phyloP scores from a whole-genome alignment of 371 early-diverging fungal genomes.

The Mucor indicus region DNA sequence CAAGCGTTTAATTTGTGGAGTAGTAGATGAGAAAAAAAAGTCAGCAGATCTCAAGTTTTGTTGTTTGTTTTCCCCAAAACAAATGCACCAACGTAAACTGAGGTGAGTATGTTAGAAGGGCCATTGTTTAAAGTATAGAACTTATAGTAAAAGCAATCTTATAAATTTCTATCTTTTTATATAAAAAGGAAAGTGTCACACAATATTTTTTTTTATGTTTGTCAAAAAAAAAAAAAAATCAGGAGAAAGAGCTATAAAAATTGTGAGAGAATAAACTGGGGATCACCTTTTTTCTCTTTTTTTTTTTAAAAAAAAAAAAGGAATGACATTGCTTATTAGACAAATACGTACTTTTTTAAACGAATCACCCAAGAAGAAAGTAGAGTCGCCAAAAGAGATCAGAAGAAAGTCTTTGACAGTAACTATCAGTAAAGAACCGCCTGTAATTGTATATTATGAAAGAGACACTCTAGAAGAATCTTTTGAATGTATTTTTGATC shows the following conservation, averaged over 20 bases:
- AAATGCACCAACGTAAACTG: too few species aligned
- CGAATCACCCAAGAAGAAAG: slow-evolving; percentile 4
- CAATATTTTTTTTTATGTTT: too few species aligned
- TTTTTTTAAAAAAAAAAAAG: slow-evolving; percentile 3
- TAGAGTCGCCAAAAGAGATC: neutral
- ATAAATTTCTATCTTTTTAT: too few species aligned
- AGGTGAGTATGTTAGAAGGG: too few species aligned
- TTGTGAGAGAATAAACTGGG: too few species aligned
- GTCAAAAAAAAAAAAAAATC: too few species aligned
- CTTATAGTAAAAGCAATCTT: too few species aligned
- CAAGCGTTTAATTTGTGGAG: too few species aligned
- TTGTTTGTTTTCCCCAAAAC: neutral
- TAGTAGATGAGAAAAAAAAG: slow-evolving; percentile 3
- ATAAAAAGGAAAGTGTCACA: too few species aligned
- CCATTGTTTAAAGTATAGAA: too few species aligned
- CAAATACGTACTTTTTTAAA: slow-evolving; percentile 13
- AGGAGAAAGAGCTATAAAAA: too few species aligned
- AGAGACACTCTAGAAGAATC: slow-evolving; percentile 31
- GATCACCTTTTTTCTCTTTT: neutral
- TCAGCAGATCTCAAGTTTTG: slow-evolving; percentile 2
- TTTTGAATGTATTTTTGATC: slow-evolving; percentile 47
- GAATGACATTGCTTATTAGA: slow-evolving; percentile 22
- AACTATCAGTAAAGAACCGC: slow-evolving; percentile 46
- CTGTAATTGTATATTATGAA: slow-evolving; percentile 36
- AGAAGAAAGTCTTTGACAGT: slow-evolving; percentile 29